A percentile compares a stretch with the other conserved stretches of the same genome.
These are phyloP conservation scores for Chaetoscypha palmicola DNA, from an alignment of 2,329 filamentous ascomycete species.

Conservation along the genomic window DNA sequence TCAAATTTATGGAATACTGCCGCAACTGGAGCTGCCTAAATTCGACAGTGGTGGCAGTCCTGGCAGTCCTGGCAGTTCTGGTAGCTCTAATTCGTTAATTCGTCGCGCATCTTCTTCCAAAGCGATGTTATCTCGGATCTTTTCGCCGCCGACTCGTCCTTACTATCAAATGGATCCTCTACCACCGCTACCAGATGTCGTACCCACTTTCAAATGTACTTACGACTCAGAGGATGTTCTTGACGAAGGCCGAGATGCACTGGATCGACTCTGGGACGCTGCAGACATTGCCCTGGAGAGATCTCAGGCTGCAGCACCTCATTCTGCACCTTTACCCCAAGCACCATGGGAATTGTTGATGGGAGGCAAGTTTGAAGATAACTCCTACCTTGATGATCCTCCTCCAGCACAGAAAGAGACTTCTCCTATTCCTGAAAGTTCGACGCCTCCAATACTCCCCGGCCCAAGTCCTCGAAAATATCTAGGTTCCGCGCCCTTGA, in stretches of 20 bases:
- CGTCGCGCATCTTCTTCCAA: conserved; percentile 5
- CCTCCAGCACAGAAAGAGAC: not conserved
- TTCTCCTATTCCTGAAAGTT: not conserved
- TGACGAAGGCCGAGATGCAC: conserved; percentile 9
- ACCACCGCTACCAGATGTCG: conserved; percentile 9
- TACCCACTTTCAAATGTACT: conserved; percentile 11
- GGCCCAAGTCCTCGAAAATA: too few relatives aligned
- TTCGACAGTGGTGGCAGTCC: not conserved
- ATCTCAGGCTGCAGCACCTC: conserved; percentile 1
- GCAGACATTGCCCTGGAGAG: conserved; percentile 5
- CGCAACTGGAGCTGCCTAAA: too few relatives aligned
- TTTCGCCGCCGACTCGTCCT: conserved; percentile 6
- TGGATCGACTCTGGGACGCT: conserved; percentile 10
- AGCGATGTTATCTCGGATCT: conserved; percentile 63
- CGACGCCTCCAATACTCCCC: not conserved
- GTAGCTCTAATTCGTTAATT: not conserved
- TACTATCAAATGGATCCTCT: conserved; percentile 11
- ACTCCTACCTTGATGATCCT: not conserved
- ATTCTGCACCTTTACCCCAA: conserved; percentile 13
- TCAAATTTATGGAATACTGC: too few relatives aligned
- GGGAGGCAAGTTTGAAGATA: conserved; percentile 4
- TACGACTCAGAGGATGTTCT: conserved; percentile 11
- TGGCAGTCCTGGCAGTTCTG: not conserved
- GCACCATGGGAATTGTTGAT: conserved; percentile 7
- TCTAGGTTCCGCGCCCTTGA: not conserved